Evolutionary conservation across 371 early-diverging fungal species (phyloP).

Genomic region (Haplosporangium sp.): DNA sequence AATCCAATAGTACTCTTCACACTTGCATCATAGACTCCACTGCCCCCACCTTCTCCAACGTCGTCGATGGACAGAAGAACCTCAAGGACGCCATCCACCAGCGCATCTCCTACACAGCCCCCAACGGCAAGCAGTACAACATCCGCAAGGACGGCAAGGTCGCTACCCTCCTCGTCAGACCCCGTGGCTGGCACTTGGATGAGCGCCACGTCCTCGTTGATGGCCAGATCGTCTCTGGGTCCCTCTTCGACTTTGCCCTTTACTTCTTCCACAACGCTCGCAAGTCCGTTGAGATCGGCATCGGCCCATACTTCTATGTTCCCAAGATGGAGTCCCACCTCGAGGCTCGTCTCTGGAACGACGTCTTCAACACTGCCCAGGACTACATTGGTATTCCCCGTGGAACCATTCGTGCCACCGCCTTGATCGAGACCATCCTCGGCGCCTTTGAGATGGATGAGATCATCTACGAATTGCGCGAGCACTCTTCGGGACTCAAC

Average conservation of each 20-base stretch:
- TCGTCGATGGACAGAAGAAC: constrained; percentile 89
- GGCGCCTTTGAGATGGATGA: constrained; percentile 98
- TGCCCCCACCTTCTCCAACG: constrained; percentile 92
- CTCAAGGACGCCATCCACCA: constrained; percentile 89
- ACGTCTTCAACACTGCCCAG: constrained; percentile 91
- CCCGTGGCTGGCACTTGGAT: constrained; percentile 97
- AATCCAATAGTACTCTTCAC: background rate
- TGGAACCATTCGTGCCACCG: constrained; percentile 95
- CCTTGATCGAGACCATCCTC: constrained; percentile 94
- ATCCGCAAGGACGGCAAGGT: constrained; percentile 83
- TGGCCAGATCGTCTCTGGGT: constrained; percentile 89
- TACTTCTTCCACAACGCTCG: constrained; percentile 96
- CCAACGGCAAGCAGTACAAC: constrained; percentile 91
- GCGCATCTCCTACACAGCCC: constrained; percentile 80
- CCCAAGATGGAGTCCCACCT: constrained; percentile 97
- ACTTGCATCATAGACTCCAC: constrained; percentile 76
- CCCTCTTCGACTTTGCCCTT: constrained; percentile 94
- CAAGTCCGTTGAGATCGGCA: constrained; percentile 77
- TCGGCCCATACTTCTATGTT: constrained; percentile 95
- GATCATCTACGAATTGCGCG: constrained; percentile 96
- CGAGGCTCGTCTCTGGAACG: constrained; percentile 97
- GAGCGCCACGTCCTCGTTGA: constrained; percentile 93
- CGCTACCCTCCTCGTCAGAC: constrained; percentile 90
- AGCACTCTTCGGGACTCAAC: constrained; percentile 95
- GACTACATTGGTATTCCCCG: constrained; percentile 87